Conservation (phyloP, 2,329 filamentous ascomycete species). For the Beauveria bassiana region DNA sequence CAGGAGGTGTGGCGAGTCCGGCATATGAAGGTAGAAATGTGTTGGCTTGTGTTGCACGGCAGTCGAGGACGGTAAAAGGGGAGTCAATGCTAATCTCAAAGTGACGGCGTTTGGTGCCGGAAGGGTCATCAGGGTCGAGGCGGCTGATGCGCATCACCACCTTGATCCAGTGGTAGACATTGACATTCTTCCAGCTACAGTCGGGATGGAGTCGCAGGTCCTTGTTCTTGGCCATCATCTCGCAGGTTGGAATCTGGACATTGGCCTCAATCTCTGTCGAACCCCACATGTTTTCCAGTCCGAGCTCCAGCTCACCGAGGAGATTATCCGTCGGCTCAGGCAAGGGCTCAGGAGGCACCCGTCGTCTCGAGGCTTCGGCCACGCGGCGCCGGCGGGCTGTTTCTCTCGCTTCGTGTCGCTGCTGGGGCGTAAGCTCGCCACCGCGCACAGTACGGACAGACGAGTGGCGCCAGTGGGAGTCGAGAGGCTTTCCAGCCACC, state of each 20-base stretch:
- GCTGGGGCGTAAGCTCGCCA: constrained; percentile 57
- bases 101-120: constrained; percentile 66
- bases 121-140: constrained; percentile 67
- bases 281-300: constrained; percentile 65
- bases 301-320: constrained; percentile 68
- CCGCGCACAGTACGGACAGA: constrained; percentile 71
- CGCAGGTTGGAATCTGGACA: constrained; percentile 83
- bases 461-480: constrained; percentile 65
- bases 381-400: constrained; percentile 44
- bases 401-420: constrained; percentile 40
- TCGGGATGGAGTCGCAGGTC: constrained; percentile 68
- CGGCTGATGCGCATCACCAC: constrained; percentile 90
- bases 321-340: constrained; percentile 59
- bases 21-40: constrained; percentile 75
- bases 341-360: constrained; percentile 31
- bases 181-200: constrained; percentile 88
- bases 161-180: constrained; percentile 96
- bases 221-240: constrained; percentile 71
- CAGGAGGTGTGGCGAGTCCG: constrained; percentile 41
- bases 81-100: constrained; percentile 97
- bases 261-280: constrained; percentile 93
- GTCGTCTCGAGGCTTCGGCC: constrained; percentile 38
- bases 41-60: constrained; percentile 86
- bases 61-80: constrained; percentile 87
- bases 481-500: constrained; percentile 67